phyloP scores from a whole-genome alignment of 148 eudicot species.

The Rhododendron henanense region DNA sequence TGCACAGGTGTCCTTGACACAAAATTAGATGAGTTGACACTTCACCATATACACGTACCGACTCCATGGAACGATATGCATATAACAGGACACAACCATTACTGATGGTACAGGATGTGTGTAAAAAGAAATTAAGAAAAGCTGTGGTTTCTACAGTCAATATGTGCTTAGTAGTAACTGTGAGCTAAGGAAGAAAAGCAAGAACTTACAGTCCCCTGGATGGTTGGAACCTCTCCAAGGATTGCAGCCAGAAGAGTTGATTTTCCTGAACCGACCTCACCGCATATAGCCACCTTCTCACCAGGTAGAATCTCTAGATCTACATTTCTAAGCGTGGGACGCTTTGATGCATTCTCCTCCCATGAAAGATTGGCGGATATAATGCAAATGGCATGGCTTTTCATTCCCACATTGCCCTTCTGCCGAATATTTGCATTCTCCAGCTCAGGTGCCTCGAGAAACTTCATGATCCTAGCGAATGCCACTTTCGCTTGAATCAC shows the following conservation, averaged over 20 bases:
- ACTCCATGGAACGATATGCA: neutral
- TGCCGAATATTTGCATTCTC: slow-evolving; percentile 42
- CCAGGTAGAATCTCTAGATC: slow-evolving; percentile 56
- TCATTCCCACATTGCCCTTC: slow-evolving; percentile 18
- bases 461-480: slow-evolving; percentile 58
- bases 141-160: neutral
- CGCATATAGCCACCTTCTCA: slow-evolving; percentile 78
- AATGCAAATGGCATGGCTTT: slow-evolving; percentile 28
- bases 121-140: neutral
- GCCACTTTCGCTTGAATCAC: slow-evolving; percentile 93
- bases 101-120: neutral
- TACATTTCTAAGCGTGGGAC: slow-evolving; percentile 47
- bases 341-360: slow-evolving; percentile 50
- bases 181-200: neutral
- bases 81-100: neutral
- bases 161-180: neutral
- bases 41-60: neutral
- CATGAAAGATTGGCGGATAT: slow-evolving; percentile 70
- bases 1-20: neutral
- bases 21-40: neutral
- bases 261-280: slow-evolving; percentile 96
- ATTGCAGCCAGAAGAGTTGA: slow-evolving; percentile 77
- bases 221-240: slow-evolving; percentile 82
- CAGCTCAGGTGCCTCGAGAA: slow-evolving; percentile 85
- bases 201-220: slow-evolving; percentile 61